These are phyloP conservation scores for Trichosanthes cucumerina DNA, from an alignment of 306 rosid species.

Conservation along the genomic window DNA sequence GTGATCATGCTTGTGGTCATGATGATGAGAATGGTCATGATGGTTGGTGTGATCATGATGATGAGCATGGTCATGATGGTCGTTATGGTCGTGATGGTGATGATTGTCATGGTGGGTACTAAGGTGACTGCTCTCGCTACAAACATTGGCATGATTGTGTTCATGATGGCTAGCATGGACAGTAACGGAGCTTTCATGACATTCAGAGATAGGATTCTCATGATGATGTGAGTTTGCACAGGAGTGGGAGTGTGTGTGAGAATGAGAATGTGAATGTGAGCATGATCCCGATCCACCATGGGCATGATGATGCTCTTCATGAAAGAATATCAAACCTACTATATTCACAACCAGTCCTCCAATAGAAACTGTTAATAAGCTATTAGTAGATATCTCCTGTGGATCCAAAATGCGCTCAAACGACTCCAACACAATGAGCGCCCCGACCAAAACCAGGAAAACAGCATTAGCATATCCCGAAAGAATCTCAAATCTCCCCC, in stretches of 20 bases:
- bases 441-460: conserved; percentile 83
- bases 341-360: conserved; percentile 86
- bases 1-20: conserved; percentile 2
- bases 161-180: conserved; percentile 23
- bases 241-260: background rate
- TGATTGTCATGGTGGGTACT: background rate
- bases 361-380: conserved; percentile 66
- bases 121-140: background rate
- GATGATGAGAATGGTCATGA: conserved; percentile 9
- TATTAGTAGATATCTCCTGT: conserved; percentile 74
- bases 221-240: conserved; percentile 9
- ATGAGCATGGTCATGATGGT: conserved; percentile 15
- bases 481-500: conserved; percentile 93
- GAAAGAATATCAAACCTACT: conserved; percentile 80
- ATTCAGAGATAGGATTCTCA: conserved; percentile 26
- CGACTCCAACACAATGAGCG: conserved; percentile 80
- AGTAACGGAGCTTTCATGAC: conserved; percentile 25
- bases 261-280: conserved; percentile 45
- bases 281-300: conserved; percentile 67
- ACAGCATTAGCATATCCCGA: conserved; percentile 85
- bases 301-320: conserved; percentile 95
- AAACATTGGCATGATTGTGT: conserved; percentile 14
- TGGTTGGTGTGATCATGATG: background rate
- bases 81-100: background rate
- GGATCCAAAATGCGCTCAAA: conserved; percentile 93